phyloP scores from a whole-genome alignment of 495 filamentous ascomycete genomes.

The Eremomyces bilateralis region DNA sequence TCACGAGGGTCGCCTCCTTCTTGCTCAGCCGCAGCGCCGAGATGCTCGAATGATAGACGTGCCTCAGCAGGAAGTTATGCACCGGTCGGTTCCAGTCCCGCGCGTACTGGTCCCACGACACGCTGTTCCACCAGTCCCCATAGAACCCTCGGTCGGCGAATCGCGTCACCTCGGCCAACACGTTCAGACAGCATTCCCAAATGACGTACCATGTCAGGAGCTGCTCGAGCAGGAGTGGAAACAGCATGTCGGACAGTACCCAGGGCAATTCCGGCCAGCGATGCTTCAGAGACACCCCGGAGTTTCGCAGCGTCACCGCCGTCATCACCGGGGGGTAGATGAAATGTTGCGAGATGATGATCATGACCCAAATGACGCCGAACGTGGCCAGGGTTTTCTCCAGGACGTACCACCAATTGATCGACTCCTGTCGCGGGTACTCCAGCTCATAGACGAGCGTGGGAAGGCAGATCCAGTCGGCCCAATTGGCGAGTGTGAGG shows the following conservation, averaged over 20 bases:
- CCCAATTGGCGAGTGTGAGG: slow-evolving; percentile 40
- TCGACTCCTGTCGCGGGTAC: slow-evolving; percentile 44
- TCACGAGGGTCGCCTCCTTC: slow-evolving; percentile 47
- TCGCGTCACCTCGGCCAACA: slow-evolving; percentile 45
- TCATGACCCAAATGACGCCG: slow-evolving; percentile 43
- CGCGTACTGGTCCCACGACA: slow-evolving; percentile 46
- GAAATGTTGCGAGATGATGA: slow-evolving; percentile 26
- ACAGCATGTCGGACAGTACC: slow-evolving; percentile 45
- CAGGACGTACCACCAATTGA: slow-evolving; percentile 48
- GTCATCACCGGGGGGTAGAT: slow-evolving; percentile 46
- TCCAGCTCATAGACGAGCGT: slow-evolving; percentile 59
- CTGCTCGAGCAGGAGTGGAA: slow-evolving; percentile 59
- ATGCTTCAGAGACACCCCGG: slow-evolving; percentile 31
- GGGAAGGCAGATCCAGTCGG: slow-evolving; percentile 49
- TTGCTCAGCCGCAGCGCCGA: slow-evolving; percentile 44
- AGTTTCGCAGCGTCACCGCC: slow-evolving; percentile 39
- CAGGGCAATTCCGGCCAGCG: slow-evolving; percentile 45
- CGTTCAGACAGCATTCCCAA: slow-evolving; percentile 62
- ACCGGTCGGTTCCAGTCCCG: slow-evolving; percentile 56
- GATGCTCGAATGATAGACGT: slow-evolving; percentile 56
- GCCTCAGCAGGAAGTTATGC: slow-evolving; percentile 48
- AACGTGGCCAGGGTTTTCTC: slow-evolving; percentile 48
- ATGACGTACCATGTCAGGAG: slow-evolving; percentile 52
- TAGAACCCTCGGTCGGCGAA: slow-evolving; percentile 68
- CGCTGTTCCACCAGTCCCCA: slow-evolving; percentile 38